Evolutionary conservation across 805 yeast genomes (phyloP), one percentile per base, ranked within the genome.

Genomic region (Saccharomycopsis fodiens): DNA sequence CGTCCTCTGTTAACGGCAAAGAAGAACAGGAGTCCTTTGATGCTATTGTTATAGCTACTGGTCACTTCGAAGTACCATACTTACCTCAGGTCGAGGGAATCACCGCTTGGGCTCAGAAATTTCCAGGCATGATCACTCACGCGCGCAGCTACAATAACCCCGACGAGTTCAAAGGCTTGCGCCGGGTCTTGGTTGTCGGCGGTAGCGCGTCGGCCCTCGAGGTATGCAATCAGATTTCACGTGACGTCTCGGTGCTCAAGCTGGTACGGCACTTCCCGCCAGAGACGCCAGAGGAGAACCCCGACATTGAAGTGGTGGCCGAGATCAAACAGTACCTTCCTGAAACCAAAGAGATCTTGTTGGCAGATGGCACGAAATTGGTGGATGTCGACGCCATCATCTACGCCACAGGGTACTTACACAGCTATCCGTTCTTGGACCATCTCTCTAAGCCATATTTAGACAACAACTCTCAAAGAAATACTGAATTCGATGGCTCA

Each of bases 141-240:
- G 71, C 88, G 5, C 78, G 78, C 50, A 61, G 69, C 31, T 83
- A 69, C 56, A 69, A 79, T 46, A 59, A 59, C 16, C 70, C 78
- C 0, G 66, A 65, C 1, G 67, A 65, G 12, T 81, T 67, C 48
- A 46, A 21, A 10, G 17, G 22, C 7, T 23, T 42, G 32, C 54
- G 57, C 4, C 68, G 62, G 27, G 76, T 80, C 13, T 59, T 85
- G 37, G 71, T 85, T 4, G 75, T 85, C n/a, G 95, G 95, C 0
- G 81, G 79, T 54, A 78, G 81, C 8, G 82, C 93, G 2, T 78
- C 87, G 25, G 95, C 91, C 22, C 73, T 77, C 16, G 95, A 87
- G 57, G 44, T 66, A 84, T 35, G 86, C 2, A 72, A 70, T 46
- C 89, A 83, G 57, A 56, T 80, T 16, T 73, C 79, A 1, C 64